Evolutionary conservation across 441 rosid species (phyloP).

Genomic region (Adansonia madagascariensis): DNA sequence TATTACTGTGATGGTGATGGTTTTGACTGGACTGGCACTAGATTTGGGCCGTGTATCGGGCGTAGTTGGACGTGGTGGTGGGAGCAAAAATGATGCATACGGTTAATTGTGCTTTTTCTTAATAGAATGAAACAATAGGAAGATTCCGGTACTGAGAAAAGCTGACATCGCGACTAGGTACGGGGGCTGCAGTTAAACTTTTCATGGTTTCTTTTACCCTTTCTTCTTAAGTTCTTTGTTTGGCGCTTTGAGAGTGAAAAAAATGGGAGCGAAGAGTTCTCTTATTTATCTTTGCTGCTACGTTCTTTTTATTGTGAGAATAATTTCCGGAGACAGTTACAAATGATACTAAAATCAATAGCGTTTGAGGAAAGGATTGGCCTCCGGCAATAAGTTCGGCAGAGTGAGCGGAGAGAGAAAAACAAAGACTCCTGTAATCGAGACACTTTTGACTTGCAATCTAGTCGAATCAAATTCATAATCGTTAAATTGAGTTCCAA

Average conservation of each 20-base stretch:
- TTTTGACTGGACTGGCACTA: constrained; percentile 33
- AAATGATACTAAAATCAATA: constrained; percentile 11
- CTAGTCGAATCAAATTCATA: no score
- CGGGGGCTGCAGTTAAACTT: constrained; percentile 22
- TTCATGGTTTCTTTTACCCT: constrained; percentile 1
- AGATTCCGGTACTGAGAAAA: constrained; percentile 20
- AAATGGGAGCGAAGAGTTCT: neutral
- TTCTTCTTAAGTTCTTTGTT: no score
- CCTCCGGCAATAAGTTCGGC: neutral
- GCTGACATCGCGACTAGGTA: constrained; percentile 23
- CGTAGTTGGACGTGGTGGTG: constrained; percentile 48
- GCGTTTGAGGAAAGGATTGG: neutral
- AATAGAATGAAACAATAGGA: neutral
- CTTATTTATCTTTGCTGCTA: no score
- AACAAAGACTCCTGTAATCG: neutral
- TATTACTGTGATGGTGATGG: constrained; percentile 31
- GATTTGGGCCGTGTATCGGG: constrained; percentile 44
- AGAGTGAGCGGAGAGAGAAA: neutral
- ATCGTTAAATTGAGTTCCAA: no score
- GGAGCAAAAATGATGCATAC: constrained; percentile 65
- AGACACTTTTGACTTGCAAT: no score
- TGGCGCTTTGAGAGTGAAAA: neutral
- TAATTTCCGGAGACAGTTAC: constrained; percentile 19
- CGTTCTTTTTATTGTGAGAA: neutral
- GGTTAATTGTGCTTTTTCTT: neutral